A percentile compares a stretch with the other conserved stretches of the same genome.
These are phyloP conservation scores for Elsinoe arachidis DNA, from an alignment of 2,329 filamentous ascomycete species.

Conservation along the genomic window DNA sequence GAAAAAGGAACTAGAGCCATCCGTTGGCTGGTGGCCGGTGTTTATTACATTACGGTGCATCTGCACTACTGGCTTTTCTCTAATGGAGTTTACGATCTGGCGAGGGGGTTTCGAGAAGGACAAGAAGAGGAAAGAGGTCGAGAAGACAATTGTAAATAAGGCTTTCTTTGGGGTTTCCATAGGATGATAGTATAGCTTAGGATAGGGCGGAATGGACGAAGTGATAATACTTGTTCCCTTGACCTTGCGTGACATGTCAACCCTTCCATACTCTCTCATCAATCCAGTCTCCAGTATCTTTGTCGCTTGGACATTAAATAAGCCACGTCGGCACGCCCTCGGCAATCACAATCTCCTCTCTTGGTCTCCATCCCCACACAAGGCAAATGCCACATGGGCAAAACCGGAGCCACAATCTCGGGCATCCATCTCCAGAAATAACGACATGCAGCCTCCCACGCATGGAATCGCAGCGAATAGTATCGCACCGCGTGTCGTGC, in stretches of 20 bases:
- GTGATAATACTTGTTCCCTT: background rate
- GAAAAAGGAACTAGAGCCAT: constrained; percentile 1
- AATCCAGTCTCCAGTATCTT: background rate
- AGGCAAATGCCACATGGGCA: background rate
- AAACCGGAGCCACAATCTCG: constrained; percentile 9
- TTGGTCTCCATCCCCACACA: background rate
- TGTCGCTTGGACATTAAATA: background rate
- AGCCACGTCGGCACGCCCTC: background rate
- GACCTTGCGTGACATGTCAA: background rate
- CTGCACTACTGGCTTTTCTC: background rate
- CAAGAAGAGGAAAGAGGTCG: background rate
- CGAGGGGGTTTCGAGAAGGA: background rate
- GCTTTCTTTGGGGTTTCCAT: constrained; percentile 6
- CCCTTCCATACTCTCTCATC: too few species aligned
- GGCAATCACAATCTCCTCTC: background rate
- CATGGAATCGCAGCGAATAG: background rate
- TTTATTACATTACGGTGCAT: background rate
- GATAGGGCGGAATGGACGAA: constrained; percentile 6
- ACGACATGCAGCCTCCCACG: background rate
- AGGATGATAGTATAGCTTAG: constrained; percentile 7
- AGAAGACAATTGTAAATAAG: constrained; percentile 8
- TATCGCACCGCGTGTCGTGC: constrained; percentile 10
- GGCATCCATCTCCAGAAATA: constrained; percentile 1
- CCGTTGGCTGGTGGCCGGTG: constrained; percentile 1
- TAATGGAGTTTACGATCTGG: constrained; percentile 2